Evolutionary conservation across 805 yeast species (phyloP).

Genomic region (Blastobotrys peoriensis): DNA sequence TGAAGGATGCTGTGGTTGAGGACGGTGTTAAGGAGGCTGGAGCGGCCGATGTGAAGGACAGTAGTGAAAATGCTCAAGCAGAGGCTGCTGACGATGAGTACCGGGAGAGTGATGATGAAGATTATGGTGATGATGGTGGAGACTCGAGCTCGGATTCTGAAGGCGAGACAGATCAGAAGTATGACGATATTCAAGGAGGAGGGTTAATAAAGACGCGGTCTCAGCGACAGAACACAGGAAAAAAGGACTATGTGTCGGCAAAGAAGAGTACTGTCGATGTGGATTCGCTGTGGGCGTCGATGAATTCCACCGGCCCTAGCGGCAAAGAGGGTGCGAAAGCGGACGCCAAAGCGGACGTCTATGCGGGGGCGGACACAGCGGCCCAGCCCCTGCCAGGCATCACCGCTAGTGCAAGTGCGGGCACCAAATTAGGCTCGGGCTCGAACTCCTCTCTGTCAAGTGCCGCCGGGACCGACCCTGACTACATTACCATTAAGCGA

Average conservation of each 20-base stretch:
- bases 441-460: too few species aligned
- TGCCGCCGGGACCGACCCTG: constrained; percentile 19
- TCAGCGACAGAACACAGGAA: constrained; percentile 39
- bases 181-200: constrained; percentile 56
- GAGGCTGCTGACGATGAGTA: constrained; percentile 34
- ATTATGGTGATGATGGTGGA: constrained; percentile 30
- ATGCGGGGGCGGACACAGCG: constrained; percentile 6
- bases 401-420: constrained; percentile 1
- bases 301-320: constrained; percentile 36
- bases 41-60: neutral
- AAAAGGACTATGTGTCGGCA: constrained; percentile 26
- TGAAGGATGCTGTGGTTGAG: too few species aligned
- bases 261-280: constrained; percentile 38
- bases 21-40: too few species aligned
- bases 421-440: neutral
- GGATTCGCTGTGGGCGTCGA: constrained; percentile 48
- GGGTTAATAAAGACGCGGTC: constrained; percentile 66
- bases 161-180: constrained; percentile 36
- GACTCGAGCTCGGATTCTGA: constrained; percentile 33
- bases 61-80: neutral
- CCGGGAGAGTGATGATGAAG: constrained; percentile 54
- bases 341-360: neutral
- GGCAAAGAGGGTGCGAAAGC: neutral
- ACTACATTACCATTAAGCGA: constrained; percentile 64
- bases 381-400: neutral